Conservation (phyloP, 2,329 filamentous ascomycete species). For the Colletotrichum tropicale region DNA sequence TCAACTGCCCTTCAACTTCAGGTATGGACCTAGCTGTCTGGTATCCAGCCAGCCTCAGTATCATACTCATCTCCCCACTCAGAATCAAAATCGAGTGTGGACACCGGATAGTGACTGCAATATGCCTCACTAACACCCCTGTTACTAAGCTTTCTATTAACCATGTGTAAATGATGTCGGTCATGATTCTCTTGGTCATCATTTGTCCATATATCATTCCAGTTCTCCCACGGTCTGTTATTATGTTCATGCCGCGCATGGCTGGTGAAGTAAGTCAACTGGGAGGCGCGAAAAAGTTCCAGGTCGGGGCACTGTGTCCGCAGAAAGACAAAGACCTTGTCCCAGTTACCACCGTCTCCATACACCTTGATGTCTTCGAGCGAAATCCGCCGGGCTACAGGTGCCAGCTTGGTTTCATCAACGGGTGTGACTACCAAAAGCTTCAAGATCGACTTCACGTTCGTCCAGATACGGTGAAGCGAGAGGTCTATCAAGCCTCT, state of each 20-base stretch:
- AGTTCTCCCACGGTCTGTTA: background rate
- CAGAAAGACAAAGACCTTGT: background rate
- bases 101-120: background rate
- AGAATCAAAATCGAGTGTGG: background rate
- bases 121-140: background rate
- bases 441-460: background rate
- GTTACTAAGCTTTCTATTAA: background rate
- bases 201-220: background rate
- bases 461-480: background rate
- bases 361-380: background rate
- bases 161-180: background rate
- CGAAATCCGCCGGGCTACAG: background rate
- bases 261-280: conserved; percentile 1
- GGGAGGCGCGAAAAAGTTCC: background rate
- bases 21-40: background rate
- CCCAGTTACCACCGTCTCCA: background rate
- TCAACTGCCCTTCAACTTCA: background rate
- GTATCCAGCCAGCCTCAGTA: background rate
- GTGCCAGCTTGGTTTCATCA: background rate
- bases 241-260: background rate
- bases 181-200: background rate
- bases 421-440: background rate
- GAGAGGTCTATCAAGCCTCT: background rate
- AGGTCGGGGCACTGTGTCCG: background rate
- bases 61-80: background rate